Base-by-base conservation (phyloP, 208 protist genomes). In the Tritrichomonas foetus region DNA sequence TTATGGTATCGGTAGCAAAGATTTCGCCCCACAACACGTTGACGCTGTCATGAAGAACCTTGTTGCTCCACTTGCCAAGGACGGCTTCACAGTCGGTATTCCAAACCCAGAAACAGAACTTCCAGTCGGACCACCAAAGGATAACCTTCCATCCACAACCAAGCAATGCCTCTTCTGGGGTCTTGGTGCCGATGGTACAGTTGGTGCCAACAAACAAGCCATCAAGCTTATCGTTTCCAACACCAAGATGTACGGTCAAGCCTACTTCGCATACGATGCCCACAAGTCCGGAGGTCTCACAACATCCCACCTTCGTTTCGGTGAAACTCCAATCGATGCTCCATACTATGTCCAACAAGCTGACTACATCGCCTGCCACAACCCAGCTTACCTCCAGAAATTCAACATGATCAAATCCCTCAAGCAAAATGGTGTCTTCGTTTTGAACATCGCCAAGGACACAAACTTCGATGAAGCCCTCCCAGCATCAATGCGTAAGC, bases 181-280 rank as follows among this genome's bases (percentile, higher is more conserved):
- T 47, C 69, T 97, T 9, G 96, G 96, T 47, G 39, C 95, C 0
- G 96, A 97, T 93, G 96, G 96, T 93, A 97, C 96, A 0, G 96
- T 97, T 78, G 96, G 96, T 53, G 95, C 96, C 27, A 97, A 97
- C 95, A 96, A 97, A 69, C 55, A 93, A 36, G 96, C 97, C 36
- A 97, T 97, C 94, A 97, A 96, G 94, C 84, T 97, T 27, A 97
- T 97, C 94, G 93, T 44, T 39, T 53, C 94, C 50, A 93, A 97
- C 66, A 97, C 95, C 47, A 93, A 94, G 30, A 44, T 96, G 0
- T 96, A 93, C 78, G 72, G 41, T 20, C 97, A 97, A 80, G 97
- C n/a, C 16, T 84, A 53, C 44, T 84, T 84, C 74, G 36, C 44
- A 25, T 84, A 84, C 44, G 74, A 93, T 66, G 33, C 89, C 0